Evolutionary conservation across 1,284 basidiomycete species (phyloP).

Genomic region (Mixia osmundae): DNA sequence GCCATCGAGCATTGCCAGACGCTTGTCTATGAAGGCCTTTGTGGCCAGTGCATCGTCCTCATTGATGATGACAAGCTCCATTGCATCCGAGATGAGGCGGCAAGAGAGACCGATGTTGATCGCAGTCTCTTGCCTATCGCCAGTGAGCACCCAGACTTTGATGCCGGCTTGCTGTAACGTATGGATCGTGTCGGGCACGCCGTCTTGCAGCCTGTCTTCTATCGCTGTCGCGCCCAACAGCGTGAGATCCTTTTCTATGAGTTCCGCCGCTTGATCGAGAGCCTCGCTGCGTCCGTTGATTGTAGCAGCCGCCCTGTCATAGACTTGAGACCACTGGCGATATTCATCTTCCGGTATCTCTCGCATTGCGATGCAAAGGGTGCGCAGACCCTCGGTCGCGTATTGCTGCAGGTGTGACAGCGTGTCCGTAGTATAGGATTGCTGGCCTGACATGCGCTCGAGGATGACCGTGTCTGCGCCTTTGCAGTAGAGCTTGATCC

Average conservation of each 20-base stretch:
- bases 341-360: conserved; percentile 83
- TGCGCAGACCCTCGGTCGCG: conserved; percentile 86
- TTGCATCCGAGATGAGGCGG: conserved; percentile 85
- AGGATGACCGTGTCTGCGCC: conserved; percentile 94
- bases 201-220: conserved; percentile 95
- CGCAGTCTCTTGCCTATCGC: conserved; percentile 94
- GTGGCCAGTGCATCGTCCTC: conserved; percentile 67
- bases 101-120: conserved; percentile 98
- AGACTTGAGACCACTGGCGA: conserved; percentile 60
- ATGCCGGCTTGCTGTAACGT: conserved; percentile 94
- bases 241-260: conserved; percentile 83
- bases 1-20: conserved; percentile 73
- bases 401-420: conserved; percentile 76
- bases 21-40: conserved; percentile 61
- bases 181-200: conserved; percentile 94
- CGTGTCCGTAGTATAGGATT: conserved; percentile 67
- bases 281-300: conserved; percentile 83
- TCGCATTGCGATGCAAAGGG: conserved; percentile 83
- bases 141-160: conserved; percentile 97
- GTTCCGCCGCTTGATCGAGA: conserved; percentile 77
- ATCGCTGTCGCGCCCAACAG: conserved; percentile 91
- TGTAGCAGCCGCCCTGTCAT: conserved; percentile 74
- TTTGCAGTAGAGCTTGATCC: conserved; percentile 87
- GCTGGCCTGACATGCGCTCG: conserved; percentile 51
- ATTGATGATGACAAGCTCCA: conserved; percentile 93